phyloP scores from a whole-genome alignment of 1,139 yeast genomes.

The Saccharomyces hybrid region DNA sequence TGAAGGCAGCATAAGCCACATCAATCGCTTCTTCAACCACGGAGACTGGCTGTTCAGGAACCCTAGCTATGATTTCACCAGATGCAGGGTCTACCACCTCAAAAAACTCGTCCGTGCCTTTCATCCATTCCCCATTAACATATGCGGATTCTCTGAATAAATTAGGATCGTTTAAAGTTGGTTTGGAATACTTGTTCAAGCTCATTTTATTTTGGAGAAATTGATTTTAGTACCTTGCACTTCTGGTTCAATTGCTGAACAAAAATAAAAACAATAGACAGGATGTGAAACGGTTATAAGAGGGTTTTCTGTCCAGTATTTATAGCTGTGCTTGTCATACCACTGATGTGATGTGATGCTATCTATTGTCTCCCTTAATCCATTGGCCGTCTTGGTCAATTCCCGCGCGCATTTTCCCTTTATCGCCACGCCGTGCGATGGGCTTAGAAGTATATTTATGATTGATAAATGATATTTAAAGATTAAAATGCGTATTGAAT shows the following conservation, averaged over 20 bases:
- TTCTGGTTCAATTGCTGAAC: background rate
- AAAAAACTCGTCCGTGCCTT: conserved; percentile 47
- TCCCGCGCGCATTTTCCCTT: conserved; percentile 1
- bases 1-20: conserved; percentile 53
- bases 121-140: conserved; percentile 67
- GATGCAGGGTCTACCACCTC: conserved; percentile 74
- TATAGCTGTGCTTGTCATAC: background rate
- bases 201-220: background rate
- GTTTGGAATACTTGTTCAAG: conserved; percentile 5
- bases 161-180: conserved; percentile 43
- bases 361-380: background rate
- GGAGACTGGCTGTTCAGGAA: conserved; percentile 46
- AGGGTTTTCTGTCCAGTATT: background rate
- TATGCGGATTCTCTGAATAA: conserved; percentile 52
- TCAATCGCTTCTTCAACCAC: conserved; percentile 54
- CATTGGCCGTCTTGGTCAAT: background rate
- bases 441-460: background rate
- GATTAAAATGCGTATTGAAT: background rate
- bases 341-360: background rate
- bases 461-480: background rate
- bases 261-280: background rate
- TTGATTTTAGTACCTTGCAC: background rate
- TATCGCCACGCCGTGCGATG: background rate
- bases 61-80: conserved; percentile 44
- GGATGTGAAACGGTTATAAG: no score